Conservation (phyloP, 129 eudicot genomes). For the Cynara cardunculus region DNA sequence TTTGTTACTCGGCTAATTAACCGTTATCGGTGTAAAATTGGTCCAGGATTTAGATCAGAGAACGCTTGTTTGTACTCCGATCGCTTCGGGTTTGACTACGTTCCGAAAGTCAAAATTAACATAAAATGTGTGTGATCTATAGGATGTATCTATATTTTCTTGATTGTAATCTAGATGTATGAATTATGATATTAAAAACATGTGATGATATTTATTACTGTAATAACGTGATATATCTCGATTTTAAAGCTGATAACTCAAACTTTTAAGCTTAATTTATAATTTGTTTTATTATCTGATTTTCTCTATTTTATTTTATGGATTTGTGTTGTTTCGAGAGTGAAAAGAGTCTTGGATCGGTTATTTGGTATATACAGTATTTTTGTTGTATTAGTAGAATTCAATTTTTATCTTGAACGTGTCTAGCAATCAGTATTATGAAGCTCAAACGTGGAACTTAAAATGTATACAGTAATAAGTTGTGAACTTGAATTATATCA, state of each 20-base stretch:
- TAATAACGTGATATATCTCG: not conserved
- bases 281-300: not conserved
- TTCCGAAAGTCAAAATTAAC: slow-evolving; percentile 8
- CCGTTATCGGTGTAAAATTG: not conserved
- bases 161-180: slow-evolving; percentile 9
- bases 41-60: not conserved
- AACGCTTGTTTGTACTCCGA: not conserved
- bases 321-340: not conserved
- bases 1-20: not conserved
- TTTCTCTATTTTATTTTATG: not conserved
- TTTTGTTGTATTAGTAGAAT: too few relatives aligned
- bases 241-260: not conserved
- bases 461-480: too few relatives aligned
- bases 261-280: not conserved
- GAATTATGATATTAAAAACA: not conserved
- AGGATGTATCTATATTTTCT: not conserved
- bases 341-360: too few relatives aligned
- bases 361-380: too few relatives aligned
- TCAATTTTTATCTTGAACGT: too few relatives aligned
- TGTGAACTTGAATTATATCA: too few relatives aligned
- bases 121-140: not conserved
- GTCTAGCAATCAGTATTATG: too few relatives aligned
- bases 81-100: not conserved
- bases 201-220: not conserved
- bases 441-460: too few relatives aligned